Conservation (phyloP, 345 rosid genomes). For the Mercurialis annua region DNA sequence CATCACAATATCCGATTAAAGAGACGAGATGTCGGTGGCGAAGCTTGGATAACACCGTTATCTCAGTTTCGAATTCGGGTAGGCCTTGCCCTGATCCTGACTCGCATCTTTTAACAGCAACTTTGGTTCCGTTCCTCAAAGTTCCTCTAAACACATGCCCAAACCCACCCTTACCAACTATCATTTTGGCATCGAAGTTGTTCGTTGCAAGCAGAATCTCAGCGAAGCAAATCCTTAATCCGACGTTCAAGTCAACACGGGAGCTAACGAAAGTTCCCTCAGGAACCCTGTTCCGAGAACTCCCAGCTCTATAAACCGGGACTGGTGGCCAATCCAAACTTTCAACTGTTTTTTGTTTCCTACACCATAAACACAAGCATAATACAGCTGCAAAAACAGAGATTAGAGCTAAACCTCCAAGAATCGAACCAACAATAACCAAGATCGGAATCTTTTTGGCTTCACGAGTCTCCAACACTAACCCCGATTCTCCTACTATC, state of each 20-base stretch:
- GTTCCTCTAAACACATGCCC: slow-evolving; percentile 43
- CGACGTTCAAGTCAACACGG: slow-evolving; percentile 30
- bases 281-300: slow-evolving; percentile 23
- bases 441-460: background rate
- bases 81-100: slow-evolving; percentile 51
- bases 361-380: slow-evolving; percentile 20
- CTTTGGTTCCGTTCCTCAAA: slow-evolving; percentile 34
- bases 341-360: slow-evolving; percentile 28
- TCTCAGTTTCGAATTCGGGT: slow-evolving; percentile 50
- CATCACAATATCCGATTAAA: slow-evolving; percentile 63
- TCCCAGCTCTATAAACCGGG: slow-evolving; percentile 17
- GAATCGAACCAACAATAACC: slow-evolving; percentile 26
- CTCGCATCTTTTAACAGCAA: slow-evolving; percentile 47
- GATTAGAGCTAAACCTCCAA: slow-evolving; percentile 29
- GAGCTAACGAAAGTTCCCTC: slow-evolving; percentile 20
- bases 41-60: slow-evolving; percentile 56
- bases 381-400: slow-evolving; percentile 24
- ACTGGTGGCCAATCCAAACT: slow-evolving; percentile 27
- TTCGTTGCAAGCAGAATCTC: slow-evolving; percentile 47
- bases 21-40: slow-evolving; percentile 66
- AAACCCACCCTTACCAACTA: slow-evolving; percentile 48
- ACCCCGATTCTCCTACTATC: slow-evolving; percentile 24
- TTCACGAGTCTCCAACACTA: background rate
- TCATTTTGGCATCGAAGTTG: slow-evolving; percentile 33
- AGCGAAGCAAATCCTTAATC: slow-evolving; percentile 33